Conservation (phyloP, 768 basidiomycete species). For the Suillus subaureus region DNA sequence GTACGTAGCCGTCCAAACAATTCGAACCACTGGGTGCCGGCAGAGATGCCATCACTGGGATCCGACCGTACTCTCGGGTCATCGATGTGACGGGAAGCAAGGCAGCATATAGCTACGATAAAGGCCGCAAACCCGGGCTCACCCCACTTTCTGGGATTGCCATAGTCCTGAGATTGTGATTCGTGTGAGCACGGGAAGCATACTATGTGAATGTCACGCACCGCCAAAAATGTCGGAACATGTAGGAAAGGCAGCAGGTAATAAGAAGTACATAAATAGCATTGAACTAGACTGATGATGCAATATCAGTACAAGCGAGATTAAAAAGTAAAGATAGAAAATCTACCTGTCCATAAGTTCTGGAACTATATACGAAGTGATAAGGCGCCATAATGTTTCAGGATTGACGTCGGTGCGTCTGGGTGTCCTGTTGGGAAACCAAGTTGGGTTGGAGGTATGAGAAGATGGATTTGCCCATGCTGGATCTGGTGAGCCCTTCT, state of each 20-base stretch:
- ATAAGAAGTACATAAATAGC: conserved; percentile 90
- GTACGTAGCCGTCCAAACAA: conserved; percentile 84
- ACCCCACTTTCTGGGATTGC: conserved; percentile 92
- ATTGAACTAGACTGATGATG: conserved; percentile 66
- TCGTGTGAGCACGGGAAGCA: conserved; percentile 19
- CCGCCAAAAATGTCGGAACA: conserved; percentile 83
- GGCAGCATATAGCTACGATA: conserved; percentile 89
- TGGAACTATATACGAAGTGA: conserved; percentile 84
- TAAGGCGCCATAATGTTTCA: conserved; percentile 83
- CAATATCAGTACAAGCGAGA: conserved; percentile 17
- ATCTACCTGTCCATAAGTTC: conserved; percentile 91
- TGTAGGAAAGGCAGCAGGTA: conserved; percentile 92
- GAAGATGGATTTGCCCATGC: conserved; percentile 34
- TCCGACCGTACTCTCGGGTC: conserved; percentile 87
- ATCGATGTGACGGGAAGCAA: conserved; percentile 91
- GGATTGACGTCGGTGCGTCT: conserved; percentile 81
- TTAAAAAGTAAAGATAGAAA: conserved; percentile 19
- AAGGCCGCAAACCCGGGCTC: conserved; percentile 95
- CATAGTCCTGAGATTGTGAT: conserved; percentile 68
- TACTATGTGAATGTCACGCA: conserved; percentile 36
- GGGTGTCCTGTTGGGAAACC: conserved; percentile 85
- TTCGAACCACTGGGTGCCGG: conserved; percentile 91
- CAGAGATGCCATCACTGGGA: conserved; percentile 81
- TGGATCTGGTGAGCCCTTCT: conserved; percentile 27
- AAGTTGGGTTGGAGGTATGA: conserved; percentile 47